A percentile compares a stretch with the other conserved stretches of the same genome.
phyloP scores from a whole-genome alignment of 305 asterid genomes.

The Solanum hybrid region DNA sequence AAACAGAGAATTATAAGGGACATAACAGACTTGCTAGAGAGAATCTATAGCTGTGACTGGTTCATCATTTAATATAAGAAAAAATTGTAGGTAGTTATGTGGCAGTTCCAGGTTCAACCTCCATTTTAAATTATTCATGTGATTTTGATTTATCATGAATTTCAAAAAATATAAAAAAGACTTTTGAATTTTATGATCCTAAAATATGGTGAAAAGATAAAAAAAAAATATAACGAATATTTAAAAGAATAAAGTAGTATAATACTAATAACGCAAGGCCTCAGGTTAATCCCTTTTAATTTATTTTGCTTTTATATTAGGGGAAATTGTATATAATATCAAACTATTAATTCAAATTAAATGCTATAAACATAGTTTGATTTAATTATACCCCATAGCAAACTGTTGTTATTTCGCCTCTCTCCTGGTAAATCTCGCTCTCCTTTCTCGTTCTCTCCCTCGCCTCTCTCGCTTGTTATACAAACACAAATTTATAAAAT shows the following conservation, averaged over 20 bases:
- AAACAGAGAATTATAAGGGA: neutral
- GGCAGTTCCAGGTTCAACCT: neutral
- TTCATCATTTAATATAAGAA: neutral
- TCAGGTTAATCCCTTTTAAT: neutral
- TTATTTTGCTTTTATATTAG: neutral
- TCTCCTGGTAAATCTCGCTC: no score
- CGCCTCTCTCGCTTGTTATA: no score
- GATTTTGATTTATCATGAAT: neutral
- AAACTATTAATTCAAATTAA: no score
- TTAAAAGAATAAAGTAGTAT: neutral
- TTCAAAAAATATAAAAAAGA: neutral
- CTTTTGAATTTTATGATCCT: no score
- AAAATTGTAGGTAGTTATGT: neutral
- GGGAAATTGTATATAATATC: no score
- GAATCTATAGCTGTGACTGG: neutral
- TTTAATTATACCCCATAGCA: no score
- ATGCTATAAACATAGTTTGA: no score
- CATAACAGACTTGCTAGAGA: neutral
- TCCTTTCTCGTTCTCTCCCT: no score
- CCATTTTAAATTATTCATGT: neutral
- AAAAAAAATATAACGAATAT: no score
- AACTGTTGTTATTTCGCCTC: no score
- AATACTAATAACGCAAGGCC: neutral
- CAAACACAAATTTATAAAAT: no score
- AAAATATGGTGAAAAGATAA: neutral